A percentile compares a stretch with the other conserved stretches of the same genome.
Evolutionary conservation across 2,329 filamentous ascomycete species (phyloP).

Genomic region (Scedosporium dehoogii): DNA sequence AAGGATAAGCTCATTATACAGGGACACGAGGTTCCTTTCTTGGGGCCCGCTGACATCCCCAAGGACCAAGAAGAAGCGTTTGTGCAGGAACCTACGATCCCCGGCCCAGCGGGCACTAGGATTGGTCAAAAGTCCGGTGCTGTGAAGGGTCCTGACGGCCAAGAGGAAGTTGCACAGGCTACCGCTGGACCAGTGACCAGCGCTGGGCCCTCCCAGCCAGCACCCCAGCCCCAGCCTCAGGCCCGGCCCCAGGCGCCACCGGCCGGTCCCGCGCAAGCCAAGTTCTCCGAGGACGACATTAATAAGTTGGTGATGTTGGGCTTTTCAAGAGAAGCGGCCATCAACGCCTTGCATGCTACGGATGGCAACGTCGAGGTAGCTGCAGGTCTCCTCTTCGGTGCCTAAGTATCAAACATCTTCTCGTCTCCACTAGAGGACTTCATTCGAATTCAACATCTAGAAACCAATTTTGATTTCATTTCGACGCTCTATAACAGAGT

Average conservation of each 20-base stretch:
- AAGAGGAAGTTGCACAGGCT: constrained; percentile 15
- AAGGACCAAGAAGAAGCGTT: constrained; percentile 66
- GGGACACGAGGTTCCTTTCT: constrained; percentile 76
- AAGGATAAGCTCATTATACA: constrained; percentile 82
- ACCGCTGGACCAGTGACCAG: constrained; percentile 12
- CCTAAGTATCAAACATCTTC: constrained; percentile 15
- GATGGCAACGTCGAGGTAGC: constrained; percentile 81
- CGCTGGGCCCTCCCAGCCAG: not conserved
- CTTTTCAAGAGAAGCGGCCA: constrained; percentile 64
- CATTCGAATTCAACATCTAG: not conserved
- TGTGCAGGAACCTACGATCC: constrained; percentile 71
- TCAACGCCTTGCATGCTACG: constrained; percentile 72
- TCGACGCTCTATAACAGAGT: not conserved
- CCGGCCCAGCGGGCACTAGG: constrained; percentile 78
- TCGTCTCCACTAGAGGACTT: not conserved
- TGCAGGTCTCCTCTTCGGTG: constrained; percentile 65
- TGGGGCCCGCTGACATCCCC: constrained; percentile 91
- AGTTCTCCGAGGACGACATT: constrained; percentile 55
- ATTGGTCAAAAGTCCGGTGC: constrained; percentile 79
- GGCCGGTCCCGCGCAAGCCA: constrained; percentile 16
- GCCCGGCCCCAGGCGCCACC: constrained; percentile 17
- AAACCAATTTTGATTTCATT: constrained; percentile 9
- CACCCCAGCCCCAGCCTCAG: constrained; percentile 15
- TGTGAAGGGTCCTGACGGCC: constrained; percentile 43
- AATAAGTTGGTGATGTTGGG: constrained; percentile 70